These are phyloP conservation scores for Crepidotus variabilis DNA, from an alignment of 768 basidiomycete genomes.

Conservation along the genomic window DNA sequence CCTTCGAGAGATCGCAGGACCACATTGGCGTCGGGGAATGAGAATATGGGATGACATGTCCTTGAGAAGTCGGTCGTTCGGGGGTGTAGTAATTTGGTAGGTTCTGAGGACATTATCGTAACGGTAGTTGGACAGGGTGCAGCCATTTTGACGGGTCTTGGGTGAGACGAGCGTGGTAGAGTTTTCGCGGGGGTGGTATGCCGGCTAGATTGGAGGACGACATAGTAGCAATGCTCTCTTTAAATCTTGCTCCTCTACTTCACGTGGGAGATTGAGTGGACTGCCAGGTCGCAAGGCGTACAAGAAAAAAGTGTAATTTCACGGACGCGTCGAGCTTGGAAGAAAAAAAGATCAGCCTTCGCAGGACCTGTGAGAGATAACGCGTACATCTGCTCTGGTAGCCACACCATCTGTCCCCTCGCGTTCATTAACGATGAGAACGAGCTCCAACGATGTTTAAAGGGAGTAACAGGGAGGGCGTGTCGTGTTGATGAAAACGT, in stretches of 20 bases:
- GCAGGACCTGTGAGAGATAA: neutral
- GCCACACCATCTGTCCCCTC: too few relatives aligned
- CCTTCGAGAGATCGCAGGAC: constrained; percentile 40
- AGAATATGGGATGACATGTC: constrained; percentile 29
- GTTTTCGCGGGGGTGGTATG: constrained; percentile 3
- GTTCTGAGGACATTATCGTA: constrained; percentile 5
- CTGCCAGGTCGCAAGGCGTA: neutral
- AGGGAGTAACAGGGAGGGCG: too few relatives aligned
- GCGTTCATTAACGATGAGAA: too few relatives aligned
- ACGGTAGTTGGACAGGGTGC: constrained; percentile 8
- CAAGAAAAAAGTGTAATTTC: neutral
- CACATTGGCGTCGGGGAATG: constrained; percentile 30
- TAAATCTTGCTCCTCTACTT: constrained; percentile 11
- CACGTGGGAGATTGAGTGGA: constrained; percentile 19
- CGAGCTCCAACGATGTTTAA: too few relatives aligned
- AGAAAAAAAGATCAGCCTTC: constrained; percentile 6
- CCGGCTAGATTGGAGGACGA: neutral
- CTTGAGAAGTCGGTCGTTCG: constrained; percentile 12
- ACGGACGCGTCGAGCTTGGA: constrained; percentile 11
- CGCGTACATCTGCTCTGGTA: too few relatives aligned
- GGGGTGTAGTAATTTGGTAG: constrained; percentile 7
- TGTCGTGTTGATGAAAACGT: too few relatives aligned
- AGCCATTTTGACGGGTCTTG: constrained; percentile 10
- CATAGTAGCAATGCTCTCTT: constrained; percentile 2
- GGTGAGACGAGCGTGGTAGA: neutral